Evolutionary conservation across 129 eudicot species (phyloP), one percentile per base, ranked within the genome.

Genomic region (Glebionis coronaria): DNA sequence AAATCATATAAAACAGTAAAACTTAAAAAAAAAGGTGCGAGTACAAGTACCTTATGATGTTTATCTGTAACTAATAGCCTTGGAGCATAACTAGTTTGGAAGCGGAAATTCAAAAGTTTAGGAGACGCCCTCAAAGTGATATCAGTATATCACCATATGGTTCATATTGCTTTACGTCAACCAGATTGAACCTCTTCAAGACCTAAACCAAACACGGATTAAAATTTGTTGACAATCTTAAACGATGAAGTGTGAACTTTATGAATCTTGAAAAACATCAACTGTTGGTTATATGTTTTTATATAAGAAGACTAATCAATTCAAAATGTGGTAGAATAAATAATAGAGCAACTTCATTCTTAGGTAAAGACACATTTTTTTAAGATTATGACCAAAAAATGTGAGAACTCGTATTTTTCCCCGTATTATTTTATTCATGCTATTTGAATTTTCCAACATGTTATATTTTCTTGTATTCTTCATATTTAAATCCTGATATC

Each of bases 81-180:
- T 52, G 28, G 20, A 61, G 44, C 56, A 54, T 28, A 27, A 31
- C 75, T 67, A 73, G 56, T 55, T 71, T 56, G 74, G 77, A 49
- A 78, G 63, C 38, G 78, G 80, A 21, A 71, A 83, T 80, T 83
- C 12, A 75, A 69, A 69, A 89, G 90, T 57, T 80, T 76, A 11
- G 88, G 74, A 11, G 85, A 82, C 69, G 82, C 82, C 82, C 79
- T 87, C 51, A 90, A 21, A 29, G 57, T 78, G 55, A n/a, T n/a
- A n/a, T n/a, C n/a, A n/a, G n/a, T n/a, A 90, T 82, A 58, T 87
- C 91, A 38, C 78, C 79, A 63, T 82, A 90, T 0, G 95, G 81
- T 49, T 73, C 83, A 35, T 87, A 80, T 85, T 90, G 97, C 44
- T 78, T 69, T 23, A 82, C 75, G 45, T 87, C 91, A 25, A 87